These are phyloP conservation scores for Paramecium octaurelia DNA, from an alignment of 73 alveolate genomes.

Conservation along the genomic window DNA sequence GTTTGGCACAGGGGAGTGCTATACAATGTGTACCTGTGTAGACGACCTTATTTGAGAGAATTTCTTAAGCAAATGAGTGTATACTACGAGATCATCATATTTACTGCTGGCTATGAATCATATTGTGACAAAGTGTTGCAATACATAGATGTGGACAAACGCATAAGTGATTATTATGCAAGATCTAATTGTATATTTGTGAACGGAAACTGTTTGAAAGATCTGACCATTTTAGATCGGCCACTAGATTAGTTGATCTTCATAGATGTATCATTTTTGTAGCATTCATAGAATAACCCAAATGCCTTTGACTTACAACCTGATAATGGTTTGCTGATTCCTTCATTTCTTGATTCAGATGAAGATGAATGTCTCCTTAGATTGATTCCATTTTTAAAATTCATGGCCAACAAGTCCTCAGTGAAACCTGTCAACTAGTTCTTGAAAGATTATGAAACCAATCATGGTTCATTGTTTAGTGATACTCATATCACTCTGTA, in stretches of 20 bases:
- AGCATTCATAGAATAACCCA: neutral
- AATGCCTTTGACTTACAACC: slow-evolving; percentile 34
- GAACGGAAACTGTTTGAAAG: slow-evolving; percentile 39
- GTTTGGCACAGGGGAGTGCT: slow-evolving; percentile 22
- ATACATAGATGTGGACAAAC: slow-evolving; percentile 4
- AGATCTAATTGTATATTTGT: slow-evolving; percentile 30
- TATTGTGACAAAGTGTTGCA: slow-evolving; percentile 30
- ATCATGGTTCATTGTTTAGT: neutral
- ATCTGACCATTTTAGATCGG: neutral
- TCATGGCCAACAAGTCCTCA: neutral
- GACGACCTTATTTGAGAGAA: slow-evolving; percentile 14
- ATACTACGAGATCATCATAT: neutral
- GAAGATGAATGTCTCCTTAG: slow-evolving; percentile 36
- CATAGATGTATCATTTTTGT: neutral
- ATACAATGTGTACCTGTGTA: neutral
- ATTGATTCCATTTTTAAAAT: slow-evolving; percentile 25
- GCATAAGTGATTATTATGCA: slow-evolving; percentile 14
- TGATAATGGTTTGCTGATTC: slow-evolving; percentile 40
- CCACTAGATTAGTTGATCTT: slow-evolving; percentile 33
- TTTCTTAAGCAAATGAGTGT: neutral
- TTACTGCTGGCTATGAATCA: slow-evolving; percentile 51
- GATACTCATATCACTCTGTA: neutral
- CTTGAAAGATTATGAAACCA: neutral
- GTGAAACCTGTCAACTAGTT: neutral
- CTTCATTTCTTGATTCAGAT: slow-evolving; percentile 39